Percentiles rank a stretch among this genome's conserved stretches.
These are phyloP conservation scores for Tylopilus sp. DNA, from an alignment of 1,284 basidiomycete genomes.

Conservation along the genomic window DNA sequence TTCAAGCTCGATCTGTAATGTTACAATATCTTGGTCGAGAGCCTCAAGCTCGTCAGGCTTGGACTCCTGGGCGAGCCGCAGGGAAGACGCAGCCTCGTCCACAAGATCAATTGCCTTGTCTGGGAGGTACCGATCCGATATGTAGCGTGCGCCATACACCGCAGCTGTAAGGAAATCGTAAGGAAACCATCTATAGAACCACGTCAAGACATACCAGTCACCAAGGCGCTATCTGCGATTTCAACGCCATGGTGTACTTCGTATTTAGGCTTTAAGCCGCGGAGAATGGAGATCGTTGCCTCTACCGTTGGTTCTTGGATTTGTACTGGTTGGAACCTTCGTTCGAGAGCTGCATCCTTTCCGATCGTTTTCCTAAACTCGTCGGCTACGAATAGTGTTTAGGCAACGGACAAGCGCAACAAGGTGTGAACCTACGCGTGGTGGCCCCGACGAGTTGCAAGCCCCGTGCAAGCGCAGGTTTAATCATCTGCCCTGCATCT, in stretches of 20 bases:
- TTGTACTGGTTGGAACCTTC: conserved; percentile 84
- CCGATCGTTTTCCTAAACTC: conserved; percentile 91
- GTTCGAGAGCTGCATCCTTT: conserved; percentile 88
- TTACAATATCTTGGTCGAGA: conserved; percentile 81
- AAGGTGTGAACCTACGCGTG: conserved; percentile 53
- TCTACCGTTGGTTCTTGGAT: conserved; percentile 88
- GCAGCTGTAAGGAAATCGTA: conserved; percentile 48
- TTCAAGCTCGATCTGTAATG: conserved; percentile 87
- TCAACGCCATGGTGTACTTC: conserved; percentile 92
- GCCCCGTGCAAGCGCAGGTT: conserved; percentile 82
- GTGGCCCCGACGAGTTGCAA: conserved; percentile 86
- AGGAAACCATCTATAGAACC: conserved; percentile 32
- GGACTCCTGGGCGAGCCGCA: conserved; percentile 88
- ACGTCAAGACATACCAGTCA: conserved; percentile 53
- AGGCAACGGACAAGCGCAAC: background rate
- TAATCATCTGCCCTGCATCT: conserved; percentile 90
- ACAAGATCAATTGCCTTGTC: conserved; percentile 91
- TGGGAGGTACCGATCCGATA: conserved; percentile 82
- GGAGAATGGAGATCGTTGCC: conserved; percentile 84
- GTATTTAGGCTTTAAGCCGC: conserved; percentile 81
- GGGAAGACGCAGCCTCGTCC: conserved; percentile 84
- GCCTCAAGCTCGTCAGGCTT: conserved; percentile 85
- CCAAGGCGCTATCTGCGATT: conserved; percentile 83
- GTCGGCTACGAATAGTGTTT: conserved; percentile 45
- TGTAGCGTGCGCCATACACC: conserved; percentile 77